Percentiles rank a stretch among this genome's conserved stretches.
Evolutionary conservation across 306 rosid species (phyloP).

Genomic region (Abrus precatorius): DNA sequence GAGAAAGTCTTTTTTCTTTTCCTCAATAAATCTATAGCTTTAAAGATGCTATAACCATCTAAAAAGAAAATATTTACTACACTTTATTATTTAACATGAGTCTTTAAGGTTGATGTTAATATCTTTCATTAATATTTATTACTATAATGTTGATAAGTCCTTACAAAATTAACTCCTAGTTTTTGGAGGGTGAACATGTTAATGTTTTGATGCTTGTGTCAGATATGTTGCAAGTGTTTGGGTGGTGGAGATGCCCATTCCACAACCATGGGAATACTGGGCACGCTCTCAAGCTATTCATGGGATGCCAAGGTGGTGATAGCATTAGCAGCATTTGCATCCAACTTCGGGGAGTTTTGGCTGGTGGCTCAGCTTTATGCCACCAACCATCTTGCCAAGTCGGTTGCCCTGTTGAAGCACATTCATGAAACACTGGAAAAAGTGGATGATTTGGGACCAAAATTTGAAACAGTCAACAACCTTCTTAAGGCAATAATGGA

Average conservation of each 20-base stretch:
- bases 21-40: too few relatives aligned
- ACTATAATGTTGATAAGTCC: background rate
- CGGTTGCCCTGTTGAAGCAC: constrained; percentile 62
- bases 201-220: constrained; percentile 34
- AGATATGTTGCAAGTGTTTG: constrained; percentile 66
- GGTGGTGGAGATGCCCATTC: constrained; percentile 65
- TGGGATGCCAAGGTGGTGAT: constrained; percentile 81
- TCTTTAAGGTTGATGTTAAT: too few relatives aligned
- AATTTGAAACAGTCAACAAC: constrained; percentile 57
- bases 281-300: constrained; percentile 58
- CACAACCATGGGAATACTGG: constrained; percentile 63
- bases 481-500: constrained; percentile 60
- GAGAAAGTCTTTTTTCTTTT: too few relatives aligned
- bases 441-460: constrained; percentile 50
- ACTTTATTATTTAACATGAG: too few relatives aligned
- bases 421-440: constrained; percentile 59
- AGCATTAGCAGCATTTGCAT: constrained; percentile 68
- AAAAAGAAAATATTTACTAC: too few relatives aligned
- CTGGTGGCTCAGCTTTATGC: constrained; percentile 59
- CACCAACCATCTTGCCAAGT: constrained; percentile 62
- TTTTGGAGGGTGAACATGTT: background rate
- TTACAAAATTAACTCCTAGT: background rate
- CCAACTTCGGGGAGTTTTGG: constrained; percentile 71
- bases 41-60: too few relatives aligned
- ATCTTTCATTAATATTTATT: too few relatives aligned